phyloP scores from a whole-genome alignment of 805 yeast species.

The Candida dendrica region DNA sequence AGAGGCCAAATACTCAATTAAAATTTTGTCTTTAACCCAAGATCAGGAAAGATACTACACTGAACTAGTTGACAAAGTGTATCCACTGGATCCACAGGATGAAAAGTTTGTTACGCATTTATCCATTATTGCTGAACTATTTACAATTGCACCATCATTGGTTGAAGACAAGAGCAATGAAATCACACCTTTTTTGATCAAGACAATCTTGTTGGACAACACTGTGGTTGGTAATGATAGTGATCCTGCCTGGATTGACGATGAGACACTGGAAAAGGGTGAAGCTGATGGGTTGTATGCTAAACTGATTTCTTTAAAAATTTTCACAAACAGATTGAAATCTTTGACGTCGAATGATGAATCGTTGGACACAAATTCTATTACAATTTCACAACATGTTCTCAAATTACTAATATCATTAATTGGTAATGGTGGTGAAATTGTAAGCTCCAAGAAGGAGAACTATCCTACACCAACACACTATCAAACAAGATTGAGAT shows the following conservation, averaged over 20 bases:
- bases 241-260: conserved; percentile 41
- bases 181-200: conserved; percentile 52
- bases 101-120: conserved; percentile 46
- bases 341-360: conserved; percentile 22
- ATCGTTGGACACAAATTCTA: conserved; percentile 29
- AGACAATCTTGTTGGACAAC: conserved; percentile 54
- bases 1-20: conserved; percentile 61
- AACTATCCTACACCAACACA: conserved; percentile 55
- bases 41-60: conserved; percentile 33
- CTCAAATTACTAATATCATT: conserved; percentile 60
- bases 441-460: conserved; percentile 37
- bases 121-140: conserved; percentile 53
- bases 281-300: conserved; percentile 29
- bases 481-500: conserved; percentile 54
- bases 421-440: conserved; percentile 73
- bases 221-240: conserved; percentile 24
- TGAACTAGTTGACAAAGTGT: conserved; percentile 32
- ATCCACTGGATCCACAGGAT: conserved; percentile 41
- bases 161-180: conserved; percentile 49
- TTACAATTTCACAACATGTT: conserved; percentile 50
- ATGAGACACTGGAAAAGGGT: conserved; percentile 29
- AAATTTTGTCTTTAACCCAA: conserved; percentile 43
- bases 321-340: conserved; percentile 54
- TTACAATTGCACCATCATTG: conserved; percentile 37
- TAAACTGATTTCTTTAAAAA: conserved; percentile 46